phyloP scores from a whole-genome alignment of 192 early-diverging fungal genomes.

The Coemansia sp. region DNA sequence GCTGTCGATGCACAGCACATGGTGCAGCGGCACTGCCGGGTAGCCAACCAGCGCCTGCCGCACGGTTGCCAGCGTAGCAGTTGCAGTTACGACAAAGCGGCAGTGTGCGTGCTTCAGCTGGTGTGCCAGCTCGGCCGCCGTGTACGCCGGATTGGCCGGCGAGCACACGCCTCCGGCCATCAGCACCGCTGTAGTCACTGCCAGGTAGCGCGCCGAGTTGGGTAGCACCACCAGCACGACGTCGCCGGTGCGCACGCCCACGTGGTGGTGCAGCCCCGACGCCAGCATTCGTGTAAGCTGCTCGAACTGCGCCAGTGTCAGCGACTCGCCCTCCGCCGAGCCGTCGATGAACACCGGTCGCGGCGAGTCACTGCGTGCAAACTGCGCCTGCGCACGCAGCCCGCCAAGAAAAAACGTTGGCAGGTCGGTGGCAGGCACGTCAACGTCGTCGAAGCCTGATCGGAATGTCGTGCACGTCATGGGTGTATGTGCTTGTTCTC shows the following conservation, averaged over 20 bases:
- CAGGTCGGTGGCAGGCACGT: background rate
- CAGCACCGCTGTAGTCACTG: slow-evolving; percentile 58
- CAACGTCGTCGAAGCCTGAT: background rate
- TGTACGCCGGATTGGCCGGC: slow-evolving; percentile 78
- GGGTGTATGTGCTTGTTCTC: background rate
- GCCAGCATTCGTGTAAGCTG: slow-evolving; percentile 8
- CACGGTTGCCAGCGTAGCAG: background rate
- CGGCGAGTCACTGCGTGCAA: slow-evolving; percentile 2
- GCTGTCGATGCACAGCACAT: background rate
- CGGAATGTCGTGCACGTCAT: background rate
- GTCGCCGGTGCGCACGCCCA: slow-evolving; percentile 64
- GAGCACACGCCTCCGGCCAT: slow-evolving; percentile 67
- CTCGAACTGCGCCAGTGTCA: slow-evolving; percentile 24
- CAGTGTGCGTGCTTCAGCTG: slow-evolving; percentile 73
- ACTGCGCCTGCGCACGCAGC: background rate
- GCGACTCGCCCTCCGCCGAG: background rate
- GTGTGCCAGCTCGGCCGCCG: slow-evolving; percentile 66
- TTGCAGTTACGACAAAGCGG: slow-evolving; percentile 59
- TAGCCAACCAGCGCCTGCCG: background rate
- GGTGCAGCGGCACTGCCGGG: background rate
- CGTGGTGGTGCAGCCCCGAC: slow-evolving; percentile 32
- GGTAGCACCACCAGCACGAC: slow-evolving; percentile 71
- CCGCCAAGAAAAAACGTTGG: background rate
- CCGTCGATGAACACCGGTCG: slow-evolving; percentile 27
- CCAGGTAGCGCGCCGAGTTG: slow-evolving; percentile 66